Evolutionary conservation across 305 asterid genomes (phyloP), one percentile per base, ranked within the genome.

Genomic region (Galium porrigens): DNA sequence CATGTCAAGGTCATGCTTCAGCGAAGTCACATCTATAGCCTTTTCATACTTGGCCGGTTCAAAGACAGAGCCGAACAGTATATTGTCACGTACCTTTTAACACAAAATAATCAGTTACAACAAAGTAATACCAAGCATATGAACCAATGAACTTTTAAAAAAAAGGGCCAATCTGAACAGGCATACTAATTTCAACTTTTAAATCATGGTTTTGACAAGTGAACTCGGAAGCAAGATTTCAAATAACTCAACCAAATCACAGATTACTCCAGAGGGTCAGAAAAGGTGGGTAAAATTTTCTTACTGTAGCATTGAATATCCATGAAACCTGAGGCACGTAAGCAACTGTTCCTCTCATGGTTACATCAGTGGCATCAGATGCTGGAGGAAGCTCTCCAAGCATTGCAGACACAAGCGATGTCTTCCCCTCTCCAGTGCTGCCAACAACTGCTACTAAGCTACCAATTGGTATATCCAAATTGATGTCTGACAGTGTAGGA

Each of bases 361-460:
- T 67, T 72, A 86, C 86, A 71, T 70, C 79, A 65, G 77, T 77
- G 34, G 88, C 81, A 75, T 84, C 90, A 58, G 88, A 79, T 52
- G 85, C 63, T 39, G 96, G 75, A 70, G 99, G 99, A 73, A 92
- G 83, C 79, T 89, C 99, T 69, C 91, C 89, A 64, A 92, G 95
- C 92, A 92, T 87, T 72, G 97, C 97, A 12, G 99, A 92, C 37
- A 86, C 78, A 63, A 92, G 74, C 9, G 97, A 92, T 36, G 97
- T 92, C 74, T 92, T 92, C 72, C 97, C 97, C 80, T 89, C 99
- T 69, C 97, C 99, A 32, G 97, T 92, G 52, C 97, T 78, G 65
- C 99, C 97, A 70, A 92, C 96, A 66, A 89, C 71, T 66, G 97
- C 97, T 66, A 86, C 78, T 59, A 89, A 80, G 83, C 95, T 87